Evolutionary conservation across 2,329 filamentous ascomycete genomes (phyloP), one percentile per base, ranked within the genome.

Genomic region (Monosporascus sp.): DNA sequence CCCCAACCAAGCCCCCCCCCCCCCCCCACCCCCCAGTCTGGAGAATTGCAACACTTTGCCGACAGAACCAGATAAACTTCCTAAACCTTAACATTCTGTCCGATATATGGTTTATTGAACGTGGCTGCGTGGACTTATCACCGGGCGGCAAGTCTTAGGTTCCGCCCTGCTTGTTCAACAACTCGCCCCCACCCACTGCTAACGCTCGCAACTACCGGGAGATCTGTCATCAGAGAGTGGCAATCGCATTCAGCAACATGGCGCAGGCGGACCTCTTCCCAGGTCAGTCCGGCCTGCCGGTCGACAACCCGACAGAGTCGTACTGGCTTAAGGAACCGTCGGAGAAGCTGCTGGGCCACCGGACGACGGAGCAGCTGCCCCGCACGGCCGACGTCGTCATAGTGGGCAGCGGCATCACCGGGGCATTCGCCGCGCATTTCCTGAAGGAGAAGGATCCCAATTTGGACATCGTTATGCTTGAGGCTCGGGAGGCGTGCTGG

Each of bases 401-500:
- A 24, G 75, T 93, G 5, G 89, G 89, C 40, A 89, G 82, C 63
- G 89, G 89, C 24, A 88, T 93, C 61, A 88, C 87, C 2, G 89
- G 88, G n/a, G 73, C 84, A 1, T 88, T 87, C 68, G 86, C 84
- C 0, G 87, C 87, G 3, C 78, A 82, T 58, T 84, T 82, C 64
- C 73, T 90, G 50, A 79, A 72, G 63, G 76, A 73, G 53, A 72
- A 57, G 58, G 68, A 54, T 61, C 65, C 69, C 40, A 73, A 76
- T 5, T 72, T 78, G 54, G 75, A 71, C n/a, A 79, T 91, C 7
- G 75, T 92, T 6, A 79, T 92, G 74, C 75, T 93, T 5, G 89
- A 93, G 70, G 89, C 89, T 16, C 78, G 89, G 62, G 88, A 92
- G 73, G 87, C 85, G 4, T 92, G 88, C 65, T 91, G 82, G 81